Percentiles rank a stretch among this genome's conserved stretches.
phyloP scores from a whole-genome alignment of 768 basidiomycete genomes.

The Podaxis pistillaris region DNA sequence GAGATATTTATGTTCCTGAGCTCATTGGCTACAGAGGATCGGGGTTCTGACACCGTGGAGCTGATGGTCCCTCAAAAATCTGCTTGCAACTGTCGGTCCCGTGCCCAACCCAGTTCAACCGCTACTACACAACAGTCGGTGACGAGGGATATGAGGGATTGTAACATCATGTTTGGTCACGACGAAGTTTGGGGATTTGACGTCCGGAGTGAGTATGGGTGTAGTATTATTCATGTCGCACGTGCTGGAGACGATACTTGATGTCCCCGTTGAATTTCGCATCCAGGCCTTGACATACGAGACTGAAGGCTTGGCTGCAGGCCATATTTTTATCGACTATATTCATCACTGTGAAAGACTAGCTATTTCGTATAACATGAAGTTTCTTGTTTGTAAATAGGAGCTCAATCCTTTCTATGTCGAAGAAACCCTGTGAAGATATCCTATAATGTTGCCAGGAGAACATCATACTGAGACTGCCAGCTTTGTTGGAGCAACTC shows the following conservation, averaged over 20 bases:
- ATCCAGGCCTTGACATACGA: neutral
- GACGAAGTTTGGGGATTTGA: neutral
- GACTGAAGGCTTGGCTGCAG: neutral
- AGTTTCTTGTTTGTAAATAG: too few relatives aligned
- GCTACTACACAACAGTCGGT: neutral
- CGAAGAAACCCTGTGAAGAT: too few relatives aligned
- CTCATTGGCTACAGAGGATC: neutral
- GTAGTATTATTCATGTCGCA: neutral
- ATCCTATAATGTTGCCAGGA: too few relatives aligned
- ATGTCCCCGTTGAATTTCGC: neutral
- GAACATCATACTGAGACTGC: too few relatives aligned
- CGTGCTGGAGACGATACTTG: neutral
- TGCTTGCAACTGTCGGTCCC: neutral
- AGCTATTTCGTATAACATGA: neutral
- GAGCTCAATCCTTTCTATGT: too few relatives aligned
- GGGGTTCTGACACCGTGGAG: neutral
- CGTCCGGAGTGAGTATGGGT: neutral
- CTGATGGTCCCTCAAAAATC: neutral
- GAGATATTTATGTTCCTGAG: neutral
- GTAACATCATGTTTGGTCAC: neutral
- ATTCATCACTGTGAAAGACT: neutral
- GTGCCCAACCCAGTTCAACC: neutral
- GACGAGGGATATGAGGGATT: neutral
- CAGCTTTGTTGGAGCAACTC: too few relatives aligned
- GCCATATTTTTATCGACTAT: neutral